A percentile compares a stretch with the other conserved stretches of the same genome.
Evolutionary conservation across 805 yeast genomes (phyloP).

Genomic region (Wickerhamiella occidentalis): DNA sequence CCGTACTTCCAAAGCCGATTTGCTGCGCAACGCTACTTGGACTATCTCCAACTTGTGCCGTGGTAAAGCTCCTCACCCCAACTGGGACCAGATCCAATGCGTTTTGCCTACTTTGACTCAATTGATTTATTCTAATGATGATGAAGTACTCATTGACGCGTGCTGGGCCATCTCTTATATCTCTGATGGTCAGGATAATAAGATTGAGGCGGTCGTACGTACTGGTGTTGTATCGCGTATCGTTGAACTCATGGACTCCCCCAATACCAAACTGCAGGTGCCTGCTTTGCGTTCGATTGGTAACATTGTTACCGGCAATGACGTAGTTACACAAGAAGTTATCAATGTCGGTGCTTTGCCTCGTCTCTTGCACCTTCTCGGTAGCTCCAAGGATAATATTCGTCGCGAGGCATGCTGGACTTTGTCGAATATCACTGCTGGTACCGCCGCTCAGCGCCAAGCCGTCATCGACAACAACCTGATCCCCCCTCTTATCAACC

Average conservation of each 20-base stretch:
- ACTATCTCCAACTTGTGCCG: slow-evolving; percentile 92
- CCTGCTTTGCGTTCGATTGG: slow-evolving; percentile 97
- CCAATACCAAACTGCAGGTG: slow-evolving; percentile 78
- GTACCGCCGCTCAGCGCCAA: slow-evolving; percentile 89
- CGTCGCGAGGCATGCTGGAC: slow-evolving; percentile 99
- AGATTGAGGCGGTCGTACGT: slow-evolving; percentile 93
- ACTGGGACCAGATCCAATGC: slow-evolving; percentile 75
- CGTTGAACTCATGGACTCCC: slow-evolving; percentile 79
- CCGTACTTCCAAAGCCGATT: slow-evolving; percentile 64
- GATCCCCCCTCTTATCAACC: slow-evolving; percentile 78
- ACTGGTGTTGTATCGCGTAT: slow-evolving; percentile 89
- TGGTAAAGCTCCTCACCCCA: slow-evolving; percentile 93
- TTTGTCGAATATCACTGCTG: slow-evolving; percentile 94
- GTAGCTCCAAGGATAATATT: slow-evolving; percentile 79
- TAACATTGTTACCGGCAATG: slow-evolving; percentile 95
- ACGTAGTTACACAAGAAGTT: slow-evolving; percentile 86
- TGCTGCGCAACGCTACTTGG: slow-evolving; percentile 96
- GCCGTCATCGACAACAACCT: slow-evolving; percentile 91
- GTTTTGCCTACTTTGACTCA: slow-evolving; percentile 88
- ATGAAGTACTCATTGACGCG: slow-evolving; percentile 90
- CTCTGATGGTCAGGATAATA: slow-evolving; percentile 83
- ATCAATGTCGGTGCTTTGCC: slow-evolving; percentile 85
- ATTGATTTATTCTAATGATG: slow-evolving; percentile 78
- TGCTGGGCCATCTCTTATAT: slow-evolving; percentile 97
- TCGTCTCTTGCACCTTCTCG: slow-evolving; percentile 67